Percentiles rank a stretch among this genome's conserved stretches.
Evolutionary conservation across 805 yeast genomes (phyloP).

Genomic region (Candida sithepensis): DNA sequence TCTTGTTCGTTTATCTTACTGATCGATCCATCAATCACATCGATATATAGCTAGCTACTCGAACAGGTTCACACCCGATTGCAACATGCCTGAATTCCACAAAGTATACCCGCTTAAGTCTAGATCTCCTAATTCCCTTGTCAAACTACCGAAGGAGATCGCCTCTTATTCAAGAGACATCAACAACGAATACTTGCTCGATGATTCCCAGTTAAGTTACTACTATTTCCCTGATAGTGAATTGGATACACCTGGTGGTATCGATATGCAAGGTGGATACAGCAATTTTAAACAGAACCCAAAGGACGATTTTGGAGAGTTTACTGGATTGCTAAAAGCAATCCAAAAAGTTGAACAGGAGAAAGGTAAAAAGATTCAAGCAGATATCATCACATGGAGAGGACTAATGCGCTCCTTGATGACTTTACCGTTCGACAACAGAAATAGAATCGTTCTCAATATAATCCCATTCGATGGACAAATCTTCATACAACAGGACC

Average conservation of each 20-base stretch:
- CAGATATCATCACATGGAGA: conserved; percentile 77
- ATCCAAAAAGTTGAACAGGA: conserved; percentile 53
- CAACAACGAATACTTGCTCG: conserved; percentile 44
- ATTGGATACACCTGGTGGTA: conserved; percentile 45
- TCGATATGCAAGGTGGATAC: conserved; percentile 66
- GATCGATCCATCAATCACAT: too few relatives aligned
- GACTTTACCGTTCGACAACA: conserved; percentile 57
- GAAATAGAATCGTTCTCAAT: conserved; percentile 58
- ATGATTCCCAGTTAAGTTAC: conserved; percentile 58
- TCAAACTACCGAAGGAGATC: conserved; percentile 84
- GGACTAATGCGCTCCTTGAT: conserved; percentile 78
- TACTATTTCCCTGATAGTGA: conserved; percentile 77
- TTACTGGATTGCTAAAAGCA: conserved; percentile 56
- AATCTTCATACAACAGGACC: conserved; percentile 52
- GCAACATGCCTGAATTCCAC: not conserved
- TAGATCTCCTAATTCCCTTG: conserved; percentile 59
- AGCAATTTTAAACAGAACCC: conserved; percentile 54
- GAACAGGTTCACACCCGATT: not conserved
- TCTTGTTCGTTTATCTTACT: too few relatives aligned
- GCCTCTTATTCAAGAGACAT: conserved; percentile 59
- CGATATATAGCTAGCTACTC: too few relatives aligned
- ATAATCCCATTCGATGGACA: conserved; percentile 73
- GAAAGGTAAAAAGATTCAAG: conserved; percentile 42
- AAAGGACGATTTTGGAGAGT: conserved; percentile 49
- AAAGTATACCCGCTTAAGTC: conserved; percentile 37